phyloP scores from a whole-genome alignment of 2,329 filamentous ascomycete genomes.

The Rutstroemia sp. region DNA sequence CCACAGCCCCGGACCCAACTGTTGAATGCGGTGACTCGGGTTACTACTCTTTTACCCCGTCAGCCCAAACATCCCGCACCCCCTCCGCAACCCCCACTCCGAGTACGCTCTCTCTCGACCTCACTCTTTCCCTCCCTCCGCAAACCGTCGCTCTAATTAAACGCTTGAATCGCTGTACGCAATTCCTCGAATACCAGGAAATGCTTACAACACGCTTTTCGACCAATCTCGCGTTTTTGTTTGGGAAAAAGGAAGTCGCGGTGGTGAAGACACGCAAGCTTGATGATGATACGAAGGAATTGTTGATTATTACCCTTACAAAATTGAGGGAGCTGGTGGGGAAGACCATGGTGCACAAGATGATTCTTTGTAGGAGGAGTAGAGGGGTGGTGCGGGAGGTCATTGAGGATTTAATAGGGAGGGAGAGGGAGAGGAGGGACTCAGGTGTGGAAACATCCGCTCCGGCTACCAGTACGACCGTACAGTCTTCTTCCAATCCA shows the following conservation, averaged over 20 bases:
- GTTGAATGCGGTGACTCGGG: slow-evolving; percentile 2
- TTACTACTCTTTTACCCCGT: slow-evolving; percentile 1
- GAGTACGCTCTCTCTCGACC: too few relatives aligned
- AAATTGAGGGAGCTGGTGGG: slow-evolving; percentile 9
- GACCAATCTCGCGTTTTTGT: slow-evolving; percentile 3
- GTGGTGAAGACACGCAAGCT: slow-evolving; percentile 4
- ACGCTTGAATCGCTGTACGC: not conserved
- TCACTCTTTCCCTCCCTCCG: too few relatives aligned
- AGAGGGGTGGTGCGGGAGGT: not conserved
- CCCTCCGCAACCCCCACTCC: not conserved
- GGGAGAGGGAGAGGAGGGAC: not conserved
- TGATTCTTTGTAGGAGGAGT: slow-evolving; percentile 4
- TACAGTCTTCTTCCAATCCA: not conserved
- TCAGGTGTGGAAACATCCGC: not conserved
- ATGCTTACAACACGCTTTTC: slow-evolving; percentile 3
- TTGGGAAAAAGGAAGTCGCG: slow-evolving; percentile 7
- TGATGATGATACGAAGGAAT: slow-evolving; percentile 5
- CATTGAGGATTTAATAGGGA: slow-evolving; percentile 1
- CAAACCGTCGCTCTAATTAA: too few relatives aligned
- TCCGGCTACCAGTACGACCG: too few relatives aligned
- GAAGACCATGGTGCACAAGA: slow-evolving; percentile 6
- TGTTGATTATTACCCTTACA: slow-evolving; percentile 4
- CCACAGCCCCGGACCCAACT: not conserved
- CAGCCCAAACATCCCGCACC: not conserved
- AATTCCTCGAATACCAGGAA: slow-evolving; percentile 5